phyloP scores from a whole-genome alignment of 805 yeast genomes.

The Zygotorulaspora chibaensis region DNA sequence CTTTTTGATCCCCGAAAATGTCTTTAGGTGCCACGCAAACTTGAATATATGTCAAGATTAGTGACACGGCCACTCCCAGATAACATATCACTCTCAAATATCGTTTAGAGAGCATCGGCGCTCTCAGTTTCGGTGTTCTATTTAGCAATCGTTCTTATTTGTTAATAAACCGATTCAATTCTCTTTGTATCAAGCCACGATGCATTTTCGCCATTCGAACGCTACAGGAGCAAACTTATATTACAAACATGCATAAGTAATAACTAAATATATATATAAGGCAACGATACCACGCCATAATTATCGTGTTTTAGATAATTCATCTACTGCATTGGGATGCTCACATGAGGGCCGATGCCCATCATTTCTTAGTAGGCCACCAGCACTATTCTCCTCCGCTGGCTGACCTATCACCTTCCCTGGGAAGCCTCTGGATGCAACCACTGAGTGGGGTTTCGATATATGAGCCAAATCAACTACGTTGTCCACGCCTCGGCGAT shows the following conservation, averaged over 20 bases:
- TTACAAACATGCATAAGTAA: not conserved
- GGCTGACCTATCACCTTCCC: not conserved
- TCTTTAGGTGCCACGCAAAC: not conserved
- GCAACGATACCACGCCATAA: not conserved
- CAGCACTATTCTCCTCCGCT: constrained; percentile 11
- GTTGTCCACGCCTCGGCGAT: constrained; percentile 23
- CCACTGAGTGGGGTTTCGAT: constrained; percentile 25
- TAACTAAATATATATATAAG: not conserved
- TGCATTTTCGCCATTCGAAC: not conserved
- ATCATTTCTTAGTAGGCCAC: constrained; percentile 23
- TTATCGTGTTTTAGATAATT: not conserved
- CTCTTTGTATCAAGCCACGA: not conserved
- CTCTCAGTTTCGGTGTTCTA: no score
- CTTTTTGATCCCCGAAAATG: not conserved
- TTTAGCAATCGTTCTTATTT: no score
- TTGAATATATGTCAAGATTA: not conserved
- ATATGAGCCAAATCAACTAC: constrained; percentile 22
- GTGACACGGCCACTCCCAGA: not conserved
- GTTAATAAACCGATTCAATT: not conserved
- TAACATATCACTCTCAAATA: constrained; percentile 5
- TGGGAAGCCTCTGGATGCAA: constrained; percentile 6
- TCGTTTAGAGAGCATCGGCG: constrained; percentile 9
- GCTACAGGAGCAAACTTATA: not conserved
- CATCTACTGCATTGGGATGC: not conserved
- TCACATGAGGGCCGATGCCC: constrained; percentile 24